phyloP scores from a whole-genome alignment of 2,329 filamentous ascomycete genomes.

The Ascochyta viciae-villosae region DNA sequence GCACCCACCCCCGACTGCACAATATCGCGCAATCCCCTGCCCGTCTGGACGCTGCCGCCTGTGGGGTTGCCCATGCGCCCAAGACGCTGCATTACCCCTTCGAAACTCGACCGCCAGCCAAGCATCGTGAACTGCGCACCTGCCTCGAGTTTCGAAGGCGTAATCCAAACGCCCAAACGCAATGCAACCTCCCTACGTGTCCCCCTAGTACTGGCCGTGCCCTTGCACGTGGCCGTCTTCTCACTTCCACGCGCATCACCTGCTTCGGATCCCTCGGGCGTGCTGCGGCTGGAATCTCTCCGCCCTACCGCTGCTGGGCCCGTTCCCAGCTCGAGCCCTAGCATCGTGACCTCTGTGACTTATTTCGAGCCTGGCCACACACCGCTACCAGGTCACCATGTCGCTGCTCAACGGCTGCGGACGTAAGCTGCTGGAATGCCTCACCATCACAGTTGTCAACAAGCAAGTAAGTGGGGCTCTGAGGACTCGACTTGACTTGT shows the following conservation, averaged over 20 bases:
- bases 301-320: neutral
- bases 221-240: constrained; percentile 33
- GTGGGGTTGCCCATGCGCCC: constrained; percentile 12
- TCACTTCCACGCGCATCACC: constrained; percentile 21
- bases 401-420: constrained; percentile 10
- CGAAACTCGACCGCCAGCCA: neutral
- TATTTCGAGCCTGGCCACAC: constrained; percentile 23
- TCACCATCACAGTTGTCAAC: too few relatives aligned
- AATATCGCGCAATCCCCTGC: constrained; percentile 21
- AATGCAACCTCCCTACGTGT: constrained; percentile 35
- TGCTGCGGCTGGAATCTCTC: neutral
- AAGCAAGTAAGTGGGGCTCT: too few relatives aligned
- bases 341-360: constrained; percentile 7
- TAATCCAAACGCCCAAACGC: constrained; percentile 4
- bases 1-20: constrained; percentile 16
- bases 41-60: neutral
- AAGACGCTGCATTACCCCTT: neutral
- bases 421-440: neutral
- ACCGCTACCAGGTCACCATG: constrained; percentile 40
- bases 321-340: neutral
- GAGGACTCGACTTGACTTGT: too few relatives aligned
- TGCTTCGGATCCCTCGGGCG: neutral
- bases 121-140: neutral
- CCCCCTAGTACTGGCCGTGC: constrained; percentile 31
- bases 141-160: constrained; percentile 9